These are phyloP conservation scores for Avena eriantha DNA, from an alignment of 176 grass and related monocot genomes.

Conservation along the genomic window DNA sequence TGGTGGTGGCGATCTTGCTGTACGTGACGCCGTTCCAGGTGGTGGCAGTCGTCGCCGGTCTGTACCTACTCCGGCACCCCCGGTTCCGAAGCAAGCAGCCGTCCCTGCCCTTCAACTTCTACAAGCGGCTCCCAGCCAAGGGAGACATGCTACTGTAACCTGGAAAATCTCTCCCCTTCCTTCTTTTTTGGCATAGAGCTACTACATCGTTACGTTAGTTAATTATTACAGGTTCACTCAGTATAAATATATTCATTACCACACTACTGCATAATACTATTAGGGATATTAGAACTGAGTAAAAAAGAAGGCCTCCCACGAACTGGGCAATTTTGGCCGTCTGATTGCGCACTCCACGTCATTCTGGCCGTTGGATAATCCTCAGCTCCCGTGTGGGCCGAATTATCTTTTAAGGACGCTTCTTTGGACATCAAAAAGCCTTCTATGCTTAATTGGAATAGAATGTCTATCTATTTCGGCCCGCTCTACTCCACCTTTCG, in stretches of 20 bases:
- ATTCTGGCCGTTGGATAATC: no score
- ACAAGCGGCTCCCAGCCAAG: background rate
- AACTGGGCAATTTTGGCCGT: no score
- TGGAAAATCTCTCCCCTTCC: background rate
- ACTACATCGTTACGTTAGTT: background rate
- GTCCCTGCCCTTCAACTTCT: background rate
- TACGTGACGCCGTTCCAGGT: conserved; percentile 7
- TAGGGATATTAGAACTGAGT: no score
- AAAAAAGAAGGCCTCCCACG: no score
- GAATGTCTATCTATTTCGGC: no score
- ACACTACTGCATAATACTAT: background rate
- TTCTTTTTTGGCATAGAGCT: conserved; percentile 19
- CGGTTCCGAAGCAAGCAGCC: background rate
- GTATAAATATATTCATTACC: background rate
- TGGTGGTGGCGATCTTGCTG: background rate
- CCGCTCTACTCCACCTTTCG: no score
- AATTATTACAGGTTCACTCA: background rate
- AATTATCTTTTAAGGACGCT: no score
- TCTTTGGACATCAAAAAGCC: no score
- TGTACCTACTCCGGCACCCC: background rate
- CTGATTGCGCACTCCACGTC: no score
- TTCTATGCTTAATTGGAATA: no score
- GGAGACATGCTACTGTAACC: background rate
- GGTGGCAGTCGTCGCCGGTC: background rate
- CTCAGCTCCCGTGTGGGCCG: no score